A percentile compares a stretch with the other conserved stretches of the same genome.
phyloP scores from a whole-genome alignment of 257 asterid species.

The Jaltomata sinuosa region DNA sequence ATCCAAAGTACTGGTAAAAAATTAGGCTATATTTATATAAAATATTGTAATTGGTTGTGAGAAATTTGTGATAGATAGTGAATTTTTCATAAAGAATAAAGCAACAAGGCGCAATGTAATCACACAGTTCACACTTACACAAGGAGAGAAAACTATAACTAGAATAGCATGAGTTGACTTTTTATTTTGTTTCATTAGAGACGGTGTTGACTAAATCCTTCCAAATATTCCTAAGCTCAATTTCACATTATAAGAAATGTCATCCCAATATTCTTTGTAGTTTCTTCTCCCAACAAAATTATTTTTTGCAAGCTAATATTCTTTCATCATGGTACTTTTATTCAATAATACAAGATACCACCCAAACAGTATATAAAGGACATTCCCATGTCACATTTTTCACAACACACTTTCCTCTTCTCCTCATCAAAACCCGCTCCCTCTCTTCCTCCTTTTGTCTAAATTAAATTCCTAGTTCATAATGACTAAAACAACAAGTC shows the following conservation, averaged over 20 bases:
- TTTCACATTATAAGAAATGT: neutral
- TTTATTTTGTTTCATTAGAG: neutral
- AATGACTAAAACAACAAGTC: neutral
- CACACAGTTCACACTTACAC: neutral
- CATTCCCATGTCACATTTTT: neutral
- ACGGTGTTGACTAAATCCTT: neutral
- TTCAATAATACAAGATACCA: neutral
- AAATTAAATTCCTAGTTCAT: conserved; percentile 1
- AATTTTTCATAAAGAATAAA: too few relatives aligned
- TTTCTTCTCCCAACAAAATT: neutral
- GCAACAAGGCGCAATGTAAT: neutral
- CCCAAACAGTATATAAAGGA: neutral
- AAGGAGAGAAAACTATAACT: neutral
- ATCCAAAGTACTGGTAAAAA: too few relatives aligned
- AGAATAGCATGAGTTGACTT: neutral
- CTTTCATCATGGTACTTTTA: neutral
- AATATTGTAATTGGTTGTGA: too few relatives aligned
- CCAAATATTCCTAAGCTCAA: neutral
- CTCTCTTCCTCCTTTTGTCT: neutral
- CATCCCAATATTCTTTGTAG: neutral
- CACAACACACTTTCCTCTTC: neutral
- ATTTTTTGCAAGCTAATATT: neutral
- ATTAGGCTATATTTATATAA: too few relatives aligned
- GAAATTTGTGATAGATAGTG: too few relatives aligned
- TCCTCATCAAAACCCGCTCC: neutral